Evolutionary conservation across 345 rosid genomes (phyloP).

Genomic region (Theobroma cacao): DNA sequence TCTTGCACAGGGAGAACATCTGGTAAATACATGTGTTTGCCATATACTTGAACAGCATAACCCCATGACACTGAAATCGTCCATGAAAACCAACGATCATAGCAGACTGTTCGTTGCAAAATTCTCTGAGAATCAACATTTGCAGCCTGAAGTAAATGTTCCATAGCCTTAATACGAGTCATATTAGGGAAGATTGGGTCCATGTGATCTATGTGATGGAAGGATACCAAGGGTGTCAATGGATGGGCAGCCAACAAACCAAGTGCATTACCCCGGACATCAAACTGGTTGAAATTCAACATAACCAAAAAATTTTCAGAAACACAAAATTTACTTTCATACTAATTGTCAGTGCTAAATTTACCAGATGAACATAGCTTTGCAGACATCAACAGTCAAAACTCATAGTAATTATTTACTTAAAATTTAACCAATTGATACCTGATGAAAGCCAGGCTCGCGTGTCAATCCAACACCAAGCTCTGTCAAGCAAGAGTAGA

Average conservation of each 20-base stretch:
- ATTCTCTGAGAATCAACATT: conserved; percentile 59
- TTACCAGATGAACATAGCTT: not conserved
- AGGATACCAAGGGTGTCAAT: conserved; percentile 64
- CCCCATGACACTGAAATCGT: conserved; percentile 90
- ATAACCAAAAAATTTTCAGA: not conserved
- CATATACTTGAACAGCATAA: conserved; percentile 65
- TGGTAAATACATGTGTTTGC: conserved; percentile 32
- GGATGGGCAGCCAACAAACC: conserved; percentile 79
- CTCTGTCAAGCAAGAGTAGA: conserved; percentile 73
- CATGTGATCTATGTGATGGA: conserved; percentile 62
- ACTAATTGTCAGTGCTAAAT: not conserved
- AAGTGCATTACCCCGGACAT: conserved; percentile 65
- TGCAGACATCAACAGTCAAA: not conserved
- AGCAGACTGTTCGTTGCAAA: conserved; percentile 79
- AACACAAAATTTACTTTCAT: not conserved
- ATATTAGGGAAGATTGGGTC: conserved; percentile 76
- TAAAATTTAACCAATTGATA: conserved; percentile 11
- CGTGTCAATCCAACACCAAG: conserved; percentile 67
- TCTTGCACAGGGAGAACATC: conserved; percentile 53
- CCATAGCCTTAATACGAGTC: conserved; percentile 43
- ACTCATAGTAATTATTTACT: not conserved
- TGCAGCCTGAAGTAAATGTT: conserved; percentile 55
- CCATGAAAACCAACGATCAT: conserved; percentile 72
- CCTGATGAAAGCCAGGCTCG: conserved; percentile 98
- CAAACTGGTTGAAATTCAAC: conserved; percentile 41